Conservation (phyloP, 1,284 basidiomycete genomes). For the Ceratobasidium sp. region DNA sequence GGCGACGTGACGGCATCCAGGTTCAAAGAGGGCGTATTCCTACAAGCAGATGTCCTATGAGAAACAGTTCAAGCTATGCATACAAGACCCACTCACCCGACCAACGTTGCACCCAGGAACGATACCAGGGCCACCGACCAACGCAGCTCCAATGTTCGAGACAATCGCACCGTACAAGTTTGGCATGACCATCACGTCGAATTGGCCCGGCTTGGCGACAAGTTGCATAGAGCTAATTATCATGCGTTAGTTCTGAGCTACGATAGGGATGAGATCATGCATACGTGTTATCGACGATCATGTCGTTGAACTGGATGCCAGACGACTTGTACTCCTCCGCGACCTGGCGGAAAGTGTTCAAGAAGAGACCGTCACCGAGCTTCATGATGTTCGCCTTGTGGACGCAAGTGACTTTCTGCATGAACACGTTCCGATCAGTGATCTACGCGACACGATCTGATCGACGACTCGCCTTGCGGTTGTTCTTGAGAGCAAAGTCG, state of each 20-base stretch:
- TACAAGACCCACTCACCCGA: conserved; percentile 61
- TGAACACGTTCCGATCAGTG: conserved; percentile 16
- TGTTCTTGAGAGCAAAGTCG: conserved; percentile 99
- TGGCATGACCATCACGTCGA: conserved; percentile 88
- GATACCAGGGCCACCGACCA: conserved; percentile 97
- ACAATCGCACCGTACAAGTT: conserved; percentile 92
- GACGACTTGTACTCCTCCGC: conserved; percentile 95
- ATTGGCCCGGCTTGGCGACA: conserved; percentile 92
- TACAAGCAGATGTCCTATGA: too few species aligned
- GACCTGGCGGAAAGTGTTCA: conserved; percentile 96
- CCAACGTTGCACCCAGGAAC: conserved; percentile 99
- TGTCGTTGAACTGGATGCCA: conserved; percentile 94
- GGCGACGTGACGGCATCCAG: conserved; percentile 98
- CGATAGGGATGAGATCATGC: conserved; percentile 46
- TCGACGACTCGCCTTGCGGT: conserved; percentile 53
- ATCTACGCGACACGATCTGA: not conserved
- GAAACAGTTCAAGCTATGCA: not conserved
- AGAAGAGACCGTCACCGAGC: conserved; percentile 98
- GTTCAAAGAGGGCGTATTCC: conserved; percentile 99
- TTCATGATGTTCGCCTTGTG: conserved; percentile 99
- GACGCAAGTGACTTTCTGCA: conserved; percentile 97
- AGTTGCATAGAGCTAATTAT: conserved; percentile 91
- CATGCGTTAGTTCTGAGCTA: conserved; percentile 26
- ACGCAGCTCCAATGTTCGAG: conserved; percentile 97
- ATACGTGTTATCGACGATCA: conserved; percentile 99